A percentile compares a stretch with the other conserved stretches of the same genome.
Conservation (phyloP, 2,329 filamentous ascomycete species). For the Chaetomium sp. region DNA sequence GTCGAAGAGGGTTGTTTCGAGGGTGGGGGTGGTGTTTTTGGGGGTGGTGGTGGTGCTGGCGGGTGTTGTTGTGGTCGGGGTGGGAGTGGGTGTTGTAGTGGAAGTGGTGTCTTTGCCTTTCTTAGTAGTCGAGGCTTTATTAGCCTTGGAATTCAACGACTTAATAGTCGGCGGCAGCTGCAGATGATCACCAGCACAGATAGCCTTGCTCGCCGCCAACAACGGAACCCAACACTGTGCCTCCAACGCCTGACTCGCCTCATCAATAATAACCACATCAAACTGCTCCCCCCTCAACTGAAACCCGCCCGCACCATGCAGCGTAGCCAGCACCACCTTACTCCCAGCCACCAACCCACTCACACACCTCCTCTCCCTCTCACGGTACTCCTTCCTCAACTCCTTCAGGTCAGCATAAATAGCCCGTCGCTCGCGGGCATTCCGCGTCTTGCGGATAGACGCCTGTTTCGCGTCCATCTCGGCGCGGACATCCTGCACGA, state of each 20-base stretch:
- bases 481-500: slow-evolving; percentile 81
- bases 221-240: slow-evolving; percentile 96
- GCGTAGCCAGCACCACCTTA: slow-evolving; percentile 83
- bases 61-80: slow-evolving; percentile 22
- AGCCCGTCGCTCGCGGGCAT: slow-evolving; percentile 67
- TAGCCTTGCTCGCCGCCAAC: slow-evolving; percentile 70
- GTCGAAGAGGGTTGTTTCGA: slow-evolving; percentile 93
- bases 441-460: slow-evolving; percentile 79
- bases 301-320: slow-evolving; percentile 84
- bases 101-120: slow-evolving; percentile 29
- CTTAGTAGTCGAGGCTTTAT: slow-evolving; percentile 13
- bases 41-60: no score
- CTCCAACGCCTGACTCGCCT: slow-evolving; percentile 91
- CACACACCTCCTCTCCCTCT: slow-evolving; percentile 77
- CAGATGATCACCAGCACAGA: slow-evolving; percentile 89
- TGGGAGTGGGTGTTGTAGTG: slow-evolving; percentile 8
- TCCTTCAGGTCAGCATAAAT: slow-evolving; percentile 84
- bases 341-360: slow-evolving; percentile 66
- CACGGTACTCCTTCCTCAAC: slow-evolving; percentile 79
- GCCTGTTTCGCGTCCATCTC: slow-evolving; percentile 93
- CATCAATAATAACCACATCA: slow-evolving; percentile 91
- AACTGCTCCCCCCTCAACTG: slow-evolving; percentile 76
- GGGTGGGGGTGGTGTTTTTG: slow-evolving; percentile 31
- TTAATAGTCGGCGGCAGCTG: slow-evolving; percentile 95
- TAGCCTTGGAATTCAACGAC: slow-evolving; percentile 53